These are phyloP conservation scores for Skeletonema costatum DNA, from an alignment of 108 stramenopile species.

Conservation along the genomic window DNA sequence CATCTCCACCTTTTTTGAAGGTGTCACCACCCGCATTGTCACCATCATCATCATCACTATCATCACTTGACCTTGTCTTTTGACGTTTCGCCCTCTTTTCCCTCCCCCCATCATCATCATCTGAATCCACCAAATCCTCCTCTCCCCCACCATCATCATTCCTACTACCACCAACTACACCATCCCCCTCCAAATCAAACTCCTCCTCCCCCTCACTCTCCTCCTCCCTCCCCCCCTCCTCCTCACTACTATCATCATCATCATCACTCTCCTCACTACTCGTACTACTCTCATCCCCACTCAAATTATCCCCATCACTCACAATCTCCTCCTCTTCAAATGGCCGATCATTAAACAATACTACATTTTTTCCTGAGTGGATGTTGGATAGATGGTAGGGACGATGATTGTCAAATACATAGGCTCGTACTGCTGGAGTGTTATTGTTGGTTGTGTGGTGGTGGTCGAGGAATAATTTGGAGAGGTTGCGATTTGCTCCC, in stretches of 20 bases:
- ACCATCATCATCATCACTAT: constrained; percentile 36
- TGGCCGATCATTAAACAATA: constrained; percentile 73
- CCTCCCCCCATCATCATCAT: constrained; percentile 43
- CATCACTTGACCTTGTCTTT: constrained; percentile 16
- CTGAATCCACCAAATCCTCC: constrained; percentile 20
- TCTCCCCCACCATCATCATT: background rate
- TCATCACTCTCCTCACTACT: constrained; percentile 37
- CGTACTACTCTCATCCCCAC: constrained; percentile 58
- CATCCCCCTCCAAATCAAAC: constrained; percentile 37
- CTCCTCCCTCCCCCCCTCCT: constrained; percentile 26
- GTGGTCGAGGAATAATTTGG: constrained; percentile 39
- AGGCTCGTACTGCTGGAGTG: constrained; percentile 30
- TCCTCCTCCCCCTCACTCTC: constrained; percentile 40
- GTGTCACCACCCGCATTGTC: constrained; percentile 11
- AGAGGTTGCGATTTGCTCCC: constrained; percentile 71
- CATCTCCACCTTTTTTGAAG: background rate
- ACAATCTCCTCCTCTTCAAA: constrained; percentile 54
- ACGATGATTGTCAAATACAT: constrained; percentile 80
- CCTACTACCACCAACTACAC: constrained; percentile 28
- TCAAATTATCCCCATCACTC: constrained; percentile 85
- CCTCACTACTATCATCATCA: constrained; percentile 45
- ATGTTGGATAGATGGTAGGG: constrained; percentile 85
- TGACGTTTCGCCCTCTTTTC: background rate
- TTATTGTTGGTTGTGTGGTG: background rate
- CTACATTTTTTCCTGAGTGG: constrained; percentile 64